A percentile compares a stretch with the other conserved stretches of the same genome.
These are phyloP conservation scores for Hamiltosporidium tvaerminnensis DNA, from an alignment of 371 early-diverging fungal genomes.

Conservation along the genomic window DNA sequence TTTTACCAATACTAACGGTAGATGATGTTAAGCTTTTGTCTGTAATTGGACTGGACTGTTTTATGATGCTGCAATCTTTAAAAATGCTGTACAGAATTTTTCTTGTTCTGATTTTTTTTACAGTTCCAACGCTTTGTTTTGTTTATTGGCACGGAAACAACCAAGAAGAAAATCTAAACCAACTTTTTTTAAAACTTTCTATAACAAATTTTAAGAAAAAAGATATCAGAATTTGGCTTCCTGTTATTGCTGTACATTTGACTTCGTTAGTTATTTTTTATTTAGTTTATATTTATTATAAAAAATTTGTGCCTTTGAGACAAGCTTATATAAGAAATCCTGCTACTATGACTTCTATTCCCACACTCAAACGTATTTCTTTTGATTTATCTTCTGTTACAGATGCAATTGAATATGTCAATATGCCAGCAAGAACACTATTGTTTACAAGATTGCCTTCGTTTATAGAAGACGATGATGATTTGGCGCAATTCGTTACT, in stretches of 20 bases:
- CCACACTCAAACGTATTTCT: slow-evolving; percentile 34
- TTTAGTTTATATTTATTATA: slow-evolving; percentile 51
- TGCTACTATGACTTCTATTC: slow-evolving; percentile 45
- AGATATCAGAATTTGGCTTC: slow-evolving; percentile 7
- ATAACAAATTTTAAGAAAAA: slow-evolving; percentile 2
- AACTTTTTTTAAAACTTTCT: slow-evolving; percentile 26
- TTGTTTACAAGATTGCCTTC: slow-evolving; percentile 40
- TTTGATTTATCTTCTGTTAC: slow-evolving; percentile 14
- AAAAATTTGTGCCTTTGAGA: slow-evolving; percentile 48
- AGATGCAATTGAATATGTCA: slow-evolving; percentile 36
- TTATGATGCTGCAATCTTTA: slow-evolving; percentile 52
- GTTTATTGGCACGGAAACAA: slow-evolving; percentile 24
- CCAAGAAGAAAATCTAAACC: not conserved
- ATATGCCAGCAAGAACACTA: slow-evolving; percentile 40
- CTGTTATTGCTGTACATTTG: slow-evolving; percentile 26
- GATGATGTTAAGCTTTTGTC: slow-evolving; percentile 39
- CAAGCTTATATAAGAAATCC: slow-evolving; percentile 49
- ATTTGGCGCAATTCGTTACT: slow-evolving; percentile 32
- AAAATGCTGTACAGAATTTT: slow-evolving; percentile 49
- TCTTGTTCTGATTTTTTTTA: slow-evolving; percentile 14
- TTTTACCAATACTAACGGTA: slow-evolving; percentile 40
- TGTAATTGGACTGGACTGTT: slow-evolving; percentile 52
- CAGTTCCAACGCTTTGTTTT: slow-evolving; percentile 33
- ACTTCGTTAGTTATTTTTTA: slow-evolving; percentile 40
- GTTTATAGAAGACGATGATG: slow-evolving; percentile 41